These are phyloP conservation scores for Austroboletus niveus DNA, from an alignment of 1,284 basidiomycete species.

Conservation along the genomic window DNA sequence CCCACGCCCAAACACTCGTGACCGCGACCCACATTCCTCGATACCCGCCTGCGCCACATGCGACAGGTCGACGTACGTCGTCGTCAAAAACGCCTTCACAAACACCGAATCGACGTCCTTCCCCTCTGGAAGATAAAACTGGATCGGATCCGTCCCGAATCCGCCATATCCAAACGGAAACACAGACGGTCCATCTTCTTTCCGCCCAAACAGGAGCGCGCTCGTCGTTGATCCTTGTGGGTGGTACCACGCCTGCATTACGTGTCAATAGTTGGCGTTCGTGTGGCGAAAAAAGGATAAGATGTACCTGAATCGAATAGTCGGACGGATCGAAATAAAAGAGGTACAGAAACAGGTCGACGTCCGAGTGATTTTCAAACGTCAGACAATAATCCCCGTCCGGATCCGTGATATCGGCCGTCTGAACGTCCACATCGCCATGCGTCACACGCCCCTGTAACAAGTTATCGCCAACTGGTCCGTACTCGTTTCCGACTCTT, in stretches of 20 bases:
- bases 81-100: conserved; percentile 24
- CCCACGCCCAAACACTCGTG: not conserved
- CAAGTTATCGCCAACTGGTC: conserved; percentile 12
- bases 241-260: conserved; percentile 15
- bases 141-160: conserved; percentile 22
- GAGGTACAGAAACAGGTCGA: conserved; percentile 23
- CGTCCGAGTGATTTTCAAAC: conserved; percentile 18
- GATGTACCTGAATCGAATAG: conserved; percentile 18
- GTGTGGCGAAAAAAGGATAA: not conserved
- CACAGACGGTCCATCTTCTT: conserved; percentile 9
- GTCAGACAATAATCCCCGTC: conserved; percentile 15
- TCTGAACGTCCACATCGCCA: conserved; percentile 6
- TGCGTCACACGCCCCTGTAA: conserved; percentile 3
- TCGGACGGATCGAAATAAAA: conserved; percentile 28
- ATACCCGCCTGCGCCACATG: conserved; percentile 14
- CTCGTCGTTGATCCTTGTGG: conserved; percentile 6
- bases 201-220: conserved; percentile 10
- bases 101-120: conserved; percentile 16
- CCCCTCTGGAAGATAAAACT: conserved; percentile 15
- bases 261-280: not conserved
- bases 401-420: conserved; percentile 15
- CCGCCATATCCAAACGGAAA: conserved; percentile 24
- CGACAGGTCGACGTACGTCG: conserved; percentile 17
- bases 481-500: not conserved
- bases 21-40: conserved; percentile 4